Percentiles rank a stretch among this genome's conserved stretches.
These are phyloP conservation scores for Aspergillus haitiensis DNA, from an alignment of 495 filamentous ascomycete genomes.

Conservation along the genomic window DNA sequence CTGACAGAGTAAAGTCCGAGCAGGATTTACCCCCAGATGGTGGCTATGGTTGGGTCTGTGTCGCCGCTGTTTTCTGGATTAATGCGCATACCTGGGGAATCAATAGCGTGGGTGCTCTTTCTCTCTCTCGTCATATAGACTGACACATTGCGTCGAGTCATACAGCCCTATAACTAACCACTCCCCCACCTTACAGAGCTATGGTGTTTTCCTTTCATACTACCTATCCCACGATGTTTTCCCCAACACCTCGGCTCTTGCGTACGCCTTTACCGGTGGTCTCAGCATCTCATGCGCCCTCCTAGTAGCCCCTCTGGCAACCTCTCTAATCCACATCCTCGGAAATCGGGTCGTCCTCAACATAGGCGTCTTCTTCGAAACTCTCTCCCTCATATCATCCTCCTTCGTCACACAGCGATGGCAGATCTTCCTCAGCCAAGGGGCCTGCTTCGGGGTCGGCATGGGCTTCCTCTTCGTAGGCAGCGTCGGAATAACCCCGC, in stretches of 20 bases:
- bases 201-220: slow-evolving; percentile 70
- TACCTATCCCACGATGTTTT: slow-evolving; percentile 63
- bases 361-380: slow-evolving; percentile 60
- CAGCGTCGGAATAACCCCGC: slow-evolving; percentile 67
- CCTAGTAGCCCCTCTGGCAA: slow-evolving; percentile 64
- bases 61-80: slow-evolving; percentile 51
- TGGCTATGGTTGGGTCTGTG: slow-evolving; percentile 58
- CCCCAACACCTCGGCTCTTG: slow-evolving; percentile 55
- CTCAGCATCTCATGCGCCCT: slow-evolving; percentile 66
- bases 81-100: slow-evolving; percentile 60
- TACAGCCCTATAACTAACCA: slow-evolving; percentile 11
- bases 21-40: slow-evolving; percentile 51
- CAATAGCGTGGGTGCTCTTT: slow-evolving; percentile 44
- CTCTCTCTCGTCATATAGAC: neutral
- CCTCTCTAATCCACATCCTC: slow-evolving; percentile 52
- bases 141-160: no score
- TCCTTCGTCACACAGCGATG: slow-evolving; percentile 69
- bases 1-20: slow-evolving; percentile 26
- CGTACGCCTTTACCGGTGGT: slow-evolving; percentile 74
- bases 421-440: slow-evolving; percentile 76
- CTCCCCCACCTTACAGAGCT: slow-evolving; percentile 38
- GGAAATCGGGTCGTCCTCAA: slow-evolving; percentile 60
- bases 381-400: slow-evolving; percentile 60
- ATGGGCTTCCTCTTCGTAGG: slow-evolving; percentile 77
- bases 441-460: slow-evolving; percentile 71